Evolutionary conservation across 495 filamentous ascomycete species (phyloP).

Genomic region (Penicillium coprophilum): DNA sequence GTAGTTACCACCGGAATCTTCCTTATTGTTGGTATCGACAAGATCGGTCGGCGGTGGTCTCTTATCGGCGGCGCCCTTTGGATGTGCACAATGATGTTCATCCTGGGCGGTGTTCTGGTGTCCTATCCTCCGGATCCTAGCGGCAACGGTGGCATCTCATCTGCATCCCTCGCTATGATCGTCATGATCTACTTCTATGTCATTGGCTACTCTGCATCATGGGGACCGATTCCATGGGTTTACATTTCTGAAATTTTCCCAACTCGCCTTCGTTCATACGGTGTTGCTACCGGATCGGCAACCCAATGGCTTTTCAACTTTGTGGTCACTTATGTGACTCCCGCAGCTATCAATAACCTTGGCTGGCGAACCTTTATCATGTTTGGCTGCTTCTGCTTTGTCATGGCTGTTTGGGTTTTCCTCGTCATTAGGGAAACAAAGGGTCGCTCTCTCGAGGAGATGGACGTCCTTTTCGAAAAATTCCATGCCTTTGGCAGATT

Average conservation of each 20-base stretch:
- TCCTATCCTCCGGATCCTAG: neutral
- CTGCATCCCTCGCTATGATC: neutral
- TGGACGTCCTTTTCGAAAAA: neutral
- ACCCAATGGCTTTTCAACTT: neutral
- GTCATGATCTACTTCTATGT: slow-evolving; percentile 1
- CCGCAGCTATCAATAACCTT: neutral
- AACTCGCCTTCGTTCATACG: neutral
- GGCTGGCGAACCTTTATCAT: neutral
- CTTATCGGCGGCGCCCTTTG: neutral
- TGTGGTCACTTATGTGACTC: neutral
- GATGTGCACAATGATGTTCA: neutral
- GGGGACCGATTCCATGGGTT: neutral
- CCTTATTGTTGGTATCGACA: neutral
- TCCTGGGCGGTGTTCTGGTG: neutral
- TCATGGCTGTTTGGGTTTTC: neutral
- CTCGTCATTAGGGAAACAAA: neutral
- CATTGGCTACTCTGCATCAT: neutral
- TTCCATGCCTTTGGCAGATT: neutral
- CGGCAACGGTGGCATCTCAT: neutral
- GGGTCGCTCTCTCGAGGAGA: neutral
- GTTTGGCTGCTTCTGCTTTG: neutral
- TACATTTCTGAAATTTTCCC: slow-evolving; percentile 1
- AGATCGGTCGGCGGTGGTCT: neutral
- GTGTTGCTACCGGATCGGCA: neutral
- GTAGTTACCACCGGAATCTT: neutral